Evolutionary conservation across 2,329 filamentous ascomycete genomes (phyloP).

Genomic region (Bipolaris cookei): DNA sequence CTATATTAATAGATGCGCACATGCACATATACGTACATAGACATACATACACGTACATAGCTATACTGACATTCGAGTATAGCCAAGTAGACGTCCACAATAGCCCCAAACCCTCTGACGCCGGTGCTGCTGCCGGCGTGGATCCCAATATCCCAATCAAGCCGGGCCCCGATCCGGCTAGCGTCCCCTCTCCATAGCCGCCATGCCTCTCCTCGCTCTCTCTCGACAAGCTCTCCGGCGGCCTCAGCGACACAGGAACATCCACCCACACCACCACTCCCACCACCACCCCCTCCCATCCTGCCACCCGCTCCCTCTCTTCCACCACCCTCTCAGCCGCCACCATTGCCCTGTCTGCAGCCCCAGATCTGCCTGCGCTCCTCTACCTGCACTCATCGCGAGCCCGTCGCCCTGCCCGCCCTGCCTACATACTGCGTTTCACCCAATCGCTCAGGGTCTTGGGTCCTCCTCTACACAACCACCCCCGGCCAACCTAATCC

Average conservation of each 20-base stretch:
- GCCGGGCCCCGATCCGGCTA: constrained; percentile 13
- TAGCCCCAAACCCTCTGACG: neutral
- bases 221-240: constrained; percentile 9
- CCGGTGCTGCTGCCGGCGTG: constrained; percentile 13
- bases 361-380: constrained; percentile 4
- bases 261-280: constrained; percentile 3
- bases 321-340: neutral
- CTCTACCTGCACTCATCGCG: constrained; percentile 3
- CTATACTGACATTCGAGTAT: neutral
- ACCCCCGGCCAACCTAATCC: constrained; percentile 16
- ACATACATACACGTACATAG: neutral
- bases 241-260: constrained; percentile 16
- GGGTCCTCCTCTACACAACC: constrained; percentile 17
- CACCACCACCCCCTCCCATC: neutral
- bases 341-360: constrained; percentile 10
- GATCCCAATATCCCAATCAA: constrained; percentile 19
- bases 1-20: too few relatives aligned
- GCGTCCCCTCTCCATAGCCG: constrained; percentile 2
- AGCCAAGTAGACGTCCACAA: too few relatives aligned
- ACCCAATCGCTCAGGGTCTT: constrained; percentile 34
- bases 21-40: too few relatives aligned
- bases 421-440: constrained; percentile 30
- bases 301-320: constrained; percentile 4
- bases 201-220: constrained; percentile 16
- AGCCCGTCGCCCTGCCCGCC: constrained; percentile 16